Percentiles rank a stretch among this genome's conserved stretches.
These are phyloP conservation scores for Neostapfia colusana DNA, from an alignment of 176 grass and related monocot genomes.

Conservation along the genomic window DNA sequence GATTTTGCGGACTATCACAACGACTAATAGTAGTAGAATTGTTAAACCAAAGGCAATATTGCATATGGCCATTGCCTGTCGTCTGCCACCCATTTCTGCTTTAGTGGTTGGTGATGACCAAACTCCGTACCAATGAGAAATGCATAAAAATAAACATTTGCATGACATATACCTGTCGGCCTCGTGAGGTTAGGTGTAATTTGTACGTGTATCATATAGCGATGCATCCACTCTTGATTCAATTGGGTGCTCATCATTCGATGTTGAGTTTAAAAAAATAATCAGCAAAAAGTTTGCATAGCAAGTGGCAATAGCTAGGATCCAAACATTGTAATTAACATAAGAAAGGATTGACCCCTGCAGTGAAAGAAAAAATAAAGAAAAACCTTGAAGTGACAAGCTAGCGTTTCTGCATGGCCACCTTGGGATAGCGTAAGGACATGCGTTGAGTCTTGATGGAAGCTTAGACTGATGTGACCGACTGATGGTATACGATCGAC, in stretches of 20 bases:
- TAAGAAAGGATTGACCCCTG: neutral
- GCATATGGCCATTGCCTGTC: neutral
- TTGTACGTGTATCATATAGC: neutral
- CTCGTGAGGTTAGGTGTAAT: slow-evolving; percentile 38
- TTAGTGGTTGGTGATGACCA: slow-evolving; percentile 45
- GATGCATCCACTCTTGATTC: slow-evolving; percentile 9
- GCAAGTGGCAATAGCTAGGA: slow-evolving; percentile 12
- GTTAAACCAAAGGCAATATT: neutral
- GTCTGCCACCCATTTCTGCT: slow-evolving; percentile 8
- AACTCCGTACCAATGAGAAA: slow-evolving; percentile 7
- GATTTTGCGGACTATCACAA: neutral
- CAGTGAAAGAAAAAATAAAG: neutral
- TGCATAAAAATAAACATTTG: slow-evolving; percentile 10
- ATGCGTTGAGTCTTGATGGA: neutral
- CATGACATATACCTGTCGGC: slow-evolving; percentile 28
- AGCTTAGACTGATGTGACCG: neutral
- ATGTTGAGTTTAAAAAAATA: neutral
- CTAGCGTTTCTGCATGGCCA: neutral
- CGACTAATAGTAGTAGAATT: neutral
- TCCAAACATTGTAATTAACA: slow-evolving; percentile 13
- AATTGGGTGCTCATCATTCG: slow-evolving; percentile 3
- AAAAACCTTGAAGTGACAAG: neutral
- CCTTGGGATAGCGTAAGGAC: neutral
- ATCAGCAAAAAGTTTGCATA: neutral
- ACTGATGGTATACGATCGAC: neutral